These are phyloP conservation scores for Posidonia australis DNA, from an alignment of 106 monocot species.

Conservation along the genomic window DNA sequence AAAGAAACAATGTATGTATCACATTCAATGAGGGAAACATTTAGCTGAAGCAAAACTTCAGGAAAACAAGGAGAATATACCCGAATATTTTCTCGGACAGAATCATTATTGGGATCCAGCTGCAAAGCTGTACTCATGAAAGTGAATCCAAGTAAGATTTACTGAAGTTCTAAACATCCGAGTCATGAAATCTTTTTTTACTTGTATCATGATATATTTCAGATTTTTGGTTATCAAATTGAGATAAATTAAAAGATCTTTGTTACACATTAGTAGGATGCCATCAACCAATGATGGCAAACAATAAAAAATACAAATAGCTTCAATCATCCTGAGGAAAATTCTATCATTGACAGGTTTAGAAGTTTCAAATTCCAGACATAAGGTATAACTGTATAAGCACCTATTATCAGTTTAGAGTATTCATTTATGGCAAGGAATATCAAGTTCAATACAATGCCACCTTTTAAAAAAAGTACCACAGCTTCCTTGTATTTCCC, in stretches of 20 bases:
- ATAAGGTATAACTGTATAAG: background rate
- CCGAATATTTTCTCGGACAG: constrained; percentile 12
- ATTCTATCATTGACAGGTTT: background rate
- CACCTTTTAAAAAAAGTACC: constrained; percentile 16
- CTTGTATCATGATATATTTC: background rate
- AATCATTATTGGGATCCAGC: constrained; percentile 12
- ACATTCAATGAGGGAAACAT: background rate
- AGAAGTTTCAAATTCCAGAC: background rate
- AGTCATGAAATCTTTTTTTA: background rate
- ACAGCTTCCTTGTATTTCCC: constrained; percentile 64
- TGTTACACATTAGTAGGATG: too few species aligned
- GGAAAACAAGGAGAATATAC: background rate
- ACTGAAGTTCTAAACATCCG: background rate
- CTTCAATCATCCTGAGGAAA: background rate
- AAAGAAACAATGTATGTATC: background rate
- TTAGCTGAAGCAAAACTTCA: background rate
- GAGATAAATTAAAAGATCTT: too few species aligned
- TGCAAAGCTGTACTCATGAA: constrained; percentile 7
- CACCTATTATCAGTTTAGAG: too few species aligned
- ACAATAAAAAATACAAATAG: too few species aligned
- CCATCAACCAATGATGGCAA: too few species aligned
- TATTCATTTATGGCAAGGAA: background rate
- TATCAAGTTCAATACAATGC: background rate
- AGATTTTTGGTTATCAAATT: too few species aligned
- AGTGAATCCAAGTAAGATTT: background rate